Base-by-base conservation (phyloP, 202 grass and related monocot species). In the Elaeis oleifera region DNA sequence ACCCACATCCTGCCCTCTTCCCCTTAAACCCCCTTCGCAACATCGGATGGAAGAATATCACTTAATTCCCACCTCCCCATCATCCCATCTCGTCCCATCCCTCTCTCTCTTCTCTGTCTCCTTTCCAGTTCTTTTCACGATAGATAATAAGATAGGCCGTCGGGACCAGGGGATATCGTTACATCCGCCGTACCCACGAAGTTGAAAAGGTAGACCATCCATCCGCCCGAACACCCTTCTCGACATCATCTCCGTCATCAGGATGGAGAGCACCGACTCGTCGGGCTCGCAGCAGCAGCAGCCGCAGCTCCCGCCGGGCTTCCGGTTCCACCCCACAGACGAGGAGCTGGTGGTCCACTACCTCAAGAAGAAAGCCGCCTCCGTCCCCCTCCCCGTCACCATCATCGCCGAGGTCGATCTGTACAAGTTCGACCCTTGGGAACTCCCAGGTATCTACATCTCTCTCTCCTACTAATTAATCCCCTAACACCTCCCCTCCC, bases 381-480 rank as follows among this genome's bases (percentile, higher is more conserved):
- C 85, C n/a, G 64, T 36, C 24, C 84, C 87, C 0, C 87, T 91
- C 64, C 92, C 87, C 26, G 77, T 86, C 74, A 62, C 84, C 81
- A 97, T 97, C 71, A 97, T 97, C 69, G 81, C 87, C 22, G 91
- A 96, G 69, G 74, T 91, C n/a, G 76, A 96, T 44, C 91, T 96
- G 58, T 96, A 96, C 79, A 96, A 96, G 76, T 96, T 89, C 76
- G 91, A 96, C 44, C 91, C 91, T 0, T 96, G 91, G 91, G 92
- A 97, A 64, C 92, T 97, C 59, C 92, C 84, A 19, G 84, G 92
- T 54, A 16, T 18, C 11, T 28, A 15, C 17, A 5, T 51, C 49
- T n/a, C 67, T 29, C 54, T 39, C 56, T 1, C 18, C 16, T 23
- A 22, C 0, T 44, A 20, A n/a, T 21, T 60, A 51, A 50, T 22